phyloP scores from a whole-genome alignment of 371 early-diverging fungal genomes.

The Mucor lusitanicus region DNA sequence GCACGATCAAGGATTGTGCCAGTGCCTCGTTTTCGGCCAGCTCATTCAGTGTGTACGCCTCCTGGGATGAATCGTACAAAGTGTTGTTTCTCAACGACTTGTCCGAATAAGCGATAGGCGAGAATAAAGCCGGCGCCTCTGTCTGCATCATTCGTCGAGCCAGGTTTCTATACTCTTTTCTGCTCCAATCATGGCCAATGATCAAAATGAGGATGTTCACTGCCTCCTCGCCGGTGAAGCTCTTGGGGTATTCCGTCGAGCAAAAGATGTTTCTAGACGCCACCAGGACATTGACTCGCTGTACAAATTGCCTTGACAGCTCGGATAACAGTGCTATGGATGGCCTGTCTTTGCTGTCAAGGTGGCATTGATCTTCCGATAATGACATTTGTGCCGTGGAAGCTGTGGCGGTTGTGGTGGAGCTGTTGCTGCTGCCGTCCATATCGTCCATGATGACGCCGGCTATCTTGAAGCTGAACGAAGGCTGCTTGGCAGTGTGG shows the following conservation, averaged over 20 bases:
- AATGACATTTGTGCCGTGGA: background rate
- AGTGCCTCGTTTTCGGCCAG: slow-evolving; percentile 11
- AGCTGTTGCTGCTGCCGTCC: background rate
- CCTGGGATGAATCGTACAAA: slow-evolving; percentile 36
- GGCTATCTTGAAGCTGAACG: slow-evolving; percentile 2
- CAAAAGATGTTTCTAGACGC: slow-evolving; percentile 29
- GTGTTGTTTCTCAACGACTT: slow-evolving; percentile 38
- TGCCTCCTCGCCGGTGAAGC: slow-evolving; percentile 45
- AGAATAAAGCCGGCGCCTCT: slow-evolving; percentile 29
- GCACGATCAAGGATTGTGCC: slow-evolving; percentile 33
- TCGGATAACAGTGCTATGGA: slow-evolving; percentile 7
- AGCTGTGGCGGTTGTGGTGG: background rate
- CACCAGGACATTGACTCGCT: background rate
- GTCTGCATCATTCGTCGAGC: slow-evolving; percentile 32
- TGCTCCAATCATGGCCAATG: slow-evolving; percentile 4
- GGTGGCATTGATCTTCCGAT: background rate
- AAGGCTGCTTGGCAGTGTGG: background rate
- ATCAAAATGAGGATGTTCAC: slow-evolving; percentile 13
- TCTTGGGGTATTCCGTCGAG: slow-evolving; percentile 37
- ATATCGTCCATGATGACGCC: background rate
- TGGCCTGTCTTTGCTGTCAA: background rate
- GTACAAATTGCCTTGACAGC: background rate
- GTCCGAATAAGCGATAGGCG: slow-evolving; percentile 34
- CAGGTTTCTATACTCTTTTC: slow-evolving; percentile 21
- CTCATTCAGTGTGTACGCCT: slow-evolving; percentile 26